Conservation (phyloP, 2,329 filamentous ascomycete species). For the Fusarium sarcochroum region DNA sequence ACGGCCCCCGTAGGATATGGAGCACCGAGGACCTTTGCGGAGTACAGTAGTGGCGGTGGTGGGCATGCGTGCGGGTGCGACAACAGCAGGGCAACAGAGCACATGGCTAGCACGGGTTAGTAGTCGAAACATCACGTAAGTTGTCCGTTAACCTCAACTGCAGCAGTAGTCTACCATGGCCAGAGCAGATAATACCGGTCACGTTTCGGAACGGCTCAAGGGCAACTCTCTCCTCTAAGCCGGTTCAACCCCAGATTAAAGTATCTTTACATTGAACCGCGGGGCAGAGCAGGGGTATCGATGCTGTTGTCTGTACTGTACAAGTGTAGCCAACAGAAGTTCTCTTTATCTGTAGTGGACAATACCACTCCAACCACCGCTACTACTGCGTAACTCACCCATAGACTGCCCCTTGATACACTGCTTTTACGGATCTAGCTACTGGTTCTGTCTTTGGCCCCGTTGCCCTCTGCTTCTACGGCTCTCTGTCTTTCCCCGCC, state of each 20-base stretch:
- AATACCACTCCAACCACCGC: background rate
- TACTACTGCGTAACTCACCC: background rate
- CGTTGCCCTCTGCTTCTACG: constrained; percentile 34
- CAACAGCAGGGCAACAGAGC: constrained; percentile 1
- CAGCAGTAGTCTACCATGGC: background rate
- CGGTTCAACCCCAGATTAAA: constrained; percentile 22
- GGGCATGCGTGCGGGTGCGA: constrained; percentile 16
- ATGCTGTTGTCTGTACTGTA: constrained; percentile 4
- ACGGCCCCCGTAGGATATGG: constrained; percentile 23
- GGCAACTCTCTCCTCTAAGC: constrained; percentile 29
- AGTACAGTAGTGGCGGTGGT: constrained; percentile 37
- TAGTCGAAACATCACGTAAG: constrained; percentile 41
- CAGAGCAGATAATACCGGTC: background rate
- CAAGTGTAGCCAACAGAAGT: background rate
- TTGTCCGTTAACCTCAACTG: constrained; percentile 21
- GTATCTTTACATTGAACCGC: constrained; percentile 19
- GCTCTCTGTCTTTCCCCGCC: constrained; percentile 30
- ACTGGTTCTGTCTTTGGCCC: constrained; percentile 29
- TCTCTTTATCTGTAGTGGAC: background rate
- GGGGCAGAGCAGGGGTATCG: constrained; percentile 28
- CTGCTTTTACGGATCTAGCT: constrained; percentile 18
- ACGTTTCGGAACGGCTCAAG: constrained; percentile 29
- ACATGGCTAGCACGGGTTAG: constrained; percentile 22
- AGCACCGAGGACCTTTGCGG: constrained; percentile 34
- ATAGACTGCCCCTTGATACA: constrained; percentile 8